A percentile compares a stretch with the other conserved stretches of the same genome.
Conservation (phyloP, 495 filamentous ascomycete genomes). For the Parathielavia appendiculata region DNA sequence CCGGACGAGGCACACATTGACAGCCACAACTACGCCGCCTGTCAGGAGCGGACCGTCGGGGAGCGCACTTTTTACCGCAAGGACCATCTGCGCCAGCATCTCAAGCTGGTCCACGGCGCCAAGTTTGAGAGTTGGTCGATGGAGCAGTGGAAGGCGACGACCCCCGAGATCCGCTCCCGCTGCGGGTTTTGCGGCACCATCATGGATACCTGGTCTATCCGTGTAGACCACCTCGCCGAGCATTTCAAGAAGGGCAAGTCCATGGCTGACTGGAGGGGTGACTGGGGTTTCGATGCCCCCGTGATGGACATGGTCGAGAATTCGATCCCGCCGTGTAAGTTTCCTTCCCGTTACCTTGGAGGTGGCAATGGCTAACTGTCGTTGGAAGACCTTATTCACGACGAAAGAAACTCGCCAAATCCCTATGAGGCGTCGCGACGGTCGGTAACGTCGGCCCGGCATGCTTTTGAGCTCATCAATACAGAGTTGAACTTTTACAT, state of each 20-base stretch:
- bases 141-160: constrained; percentile 61
- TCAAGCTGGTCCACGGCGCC: constrained; percentile 69
- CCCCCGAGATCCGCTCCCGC: constrained; percentile 56
- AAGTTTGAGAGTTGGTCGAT: constrained; percentile 57
- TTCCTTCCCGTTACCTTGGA: constrained; percentile 11
- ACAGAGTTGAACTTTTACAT: constrained; percentile 43
- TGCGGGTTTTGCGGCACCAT: constrained; percentile 65
- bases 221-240: constrained; percentile 59
- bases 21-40: constrained; percentile 64
- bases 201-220: constrained; percentile 57
- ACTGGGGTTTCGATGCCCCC: constrained; percentile 62
- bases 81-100: constrained; percentile 77
- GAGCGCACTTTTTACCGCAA: constrained; percentile 78
- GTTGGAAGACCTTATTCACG: constrained; percentile 48
- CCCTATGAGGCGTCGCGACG: constrained; percentile 42
- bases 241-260: constrained; percentile 63
- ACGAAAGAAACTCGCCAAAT: constrained; percentile 47
- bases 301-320: constrained; percentile 57
- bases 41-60: constrained; percentile 56
- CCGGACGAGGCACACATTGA: constrained; percentile 60
- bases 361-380: constrained; percentile 10
- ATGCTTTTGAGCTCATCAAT: constrained; percentile 51
- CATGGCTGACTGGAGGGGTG: constrained; percentile 68
- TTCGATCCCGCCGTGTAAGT: constrained; percentile 59
- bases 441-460: constrained; percentile 32